Percentiles rank a stretch among this genome's conserved stretches.
Evolutionary conservation across 2,329 filamentous ascomycete species (phyloP).

Genomic region (Torrubiella hemipterigena): DNA sequence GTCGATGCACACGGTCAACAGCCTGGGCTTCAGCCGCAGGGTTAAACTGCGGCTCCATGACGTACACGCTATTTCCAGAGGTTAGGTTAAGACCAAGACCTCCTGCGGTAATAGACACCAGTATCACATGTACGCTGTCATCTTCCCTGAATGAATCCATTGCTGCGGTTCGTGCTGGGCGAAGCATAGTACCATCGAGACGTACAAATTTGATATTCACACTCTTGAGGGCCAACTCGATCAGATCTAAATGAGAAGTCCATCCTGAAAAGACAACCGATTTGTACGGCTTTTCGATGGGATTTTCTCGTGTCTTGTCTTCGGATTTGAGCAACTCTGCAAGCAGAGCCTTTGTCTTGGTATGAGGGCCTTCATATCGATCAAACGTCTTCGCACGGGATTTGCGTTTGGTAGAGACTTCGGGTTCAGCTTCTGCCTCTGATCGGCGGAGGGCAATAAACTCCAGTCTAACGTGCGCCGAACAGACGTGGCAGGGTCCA

Average conservation of each 20-base stretch:
- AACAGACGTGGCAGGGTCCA: conserved; percentile 58
- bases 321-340: conserved; percentile 58
- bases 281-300: conserved; percentile 66
- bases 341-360: conserved; percentile 77
- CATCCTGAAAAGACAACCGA: conserved; percentile 94
- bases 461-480: conserved; percentile 46
- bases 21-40: conserved; percentile 91
- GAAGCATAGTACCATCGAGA: conserved; percentile 84
- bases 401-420: conserved; percentile 31
- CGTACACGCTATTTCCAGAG: conserved; percentile 73
- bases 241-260: conserved; percentile 89
- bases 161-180: conserved; percentile 59
- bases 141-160: conserved; percentile 71
- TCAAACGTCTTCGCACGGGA: conserved; percentile 41
- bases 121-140: conserved; percentile 59
- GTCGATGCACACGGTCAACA: conserved; percentile 80
- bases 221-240: conserved; percentile 65
- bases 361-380: conserved; percentile 75
- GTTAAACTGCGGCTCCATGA: conserved; percentile 98
- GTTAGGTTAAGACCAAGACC: conserved; percentile 88
- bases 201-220: conserved; percentile 59
- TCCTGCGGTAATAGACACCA: conserved; percentile 86
- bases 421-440: conserved; percentile 44
- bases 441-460: conserved; percentile 58
- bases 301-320: conserved; percentile 46